Base-by-base conservation (phyloP, 768 basidiomycete genomes). In the Amanita inopinata region DNA sequence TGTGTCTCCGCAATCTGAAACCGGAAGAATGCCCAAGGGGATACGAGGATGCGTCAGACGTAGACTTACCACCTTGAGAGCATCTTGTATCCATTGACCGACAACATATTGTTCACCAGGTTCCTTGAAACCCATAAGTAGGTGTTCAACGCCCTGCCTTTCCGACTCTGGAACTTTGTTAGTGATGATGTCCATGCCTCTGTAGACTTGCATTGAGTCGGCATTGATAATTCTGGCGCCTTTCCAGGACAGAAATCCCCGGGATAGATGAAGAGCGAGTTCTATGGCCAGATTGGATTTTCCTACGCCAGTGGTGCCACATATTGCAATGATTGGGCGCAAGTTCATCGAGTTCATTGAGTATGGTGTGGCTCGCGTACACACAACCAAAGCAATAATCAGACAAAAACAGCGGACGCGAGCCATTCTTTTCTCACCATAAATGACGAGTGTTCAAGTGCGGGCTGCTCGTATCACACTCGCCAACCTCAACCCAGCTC, bases 191-290 rank as follows among this genome's bases (percentile, higher is more conserved):
- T 96, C 85, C 59, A 98, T 73, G 0, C 94, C 94, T 12, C 69
- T 67, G 59, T 97, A 98, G 9, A 91, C 81, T 60, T 99, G 96
- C 94, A 99, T 97, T 9, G 94, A 79, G 61, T 99, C 96, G 7
- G 93, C 89, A 56, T 97, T 98, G 56, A 99, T 81, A 51, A 98
- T 73, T 54, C 79, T 77, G 5, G 79, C 82, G 9, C 78, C 76
- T 10, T 59, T 62, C 72, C 78, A 83, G 9, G 43, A 31, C 3
- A 22, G 43, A 30, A 14, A 37, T 34, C 60, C 63, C 33, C 67
- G 59, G 8, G 69, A 56, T 17, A 83, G 58, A 45, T 66, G 69
- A 24, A 79, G 69, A 18, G 93, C 93, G 11, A 99, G 73, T 46
- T 96, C 81, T 15, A 99, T 76, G 3, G 87, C 87, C 5, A 98